Percentiles rank a stretch among this genome's conserved stretches.
Conservation (phyloP, 305 asterid species). For the Solanum chacoense region DNA sequence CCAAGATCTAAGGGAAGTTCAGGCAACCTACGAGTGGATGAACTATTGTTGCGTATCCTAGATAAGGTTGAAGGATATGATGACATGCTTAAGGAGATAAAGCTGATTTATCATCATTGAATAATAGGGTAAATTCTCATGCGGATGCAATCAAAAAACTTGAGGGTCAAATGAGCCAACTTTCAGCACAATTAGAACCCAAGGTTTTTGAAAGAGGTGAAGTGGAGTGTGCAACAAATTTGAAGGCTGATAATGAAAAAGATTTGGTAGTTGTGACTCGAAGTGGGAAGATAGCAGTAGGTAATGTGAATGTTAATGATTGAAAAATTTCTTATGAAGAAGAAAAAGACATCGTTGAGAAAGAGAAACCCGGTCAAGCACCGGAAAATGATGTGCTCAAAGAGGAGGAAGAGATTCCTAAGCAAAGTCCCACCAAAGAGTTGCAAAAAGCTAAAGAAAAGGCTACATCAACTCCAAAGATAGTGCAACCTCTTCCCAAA, state of each 20-base stretch:
- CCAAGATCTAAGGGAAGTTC: not conserved
- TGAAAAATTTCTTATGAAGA: too few species aligned
- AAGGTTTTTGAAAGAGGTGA: not conserved
- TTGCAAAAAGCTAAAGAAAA: not conserved
- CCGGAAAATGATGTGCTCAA: not conserved
- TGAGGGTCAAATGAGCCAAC: not conserved
- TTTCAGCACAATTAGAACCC: not conserved
- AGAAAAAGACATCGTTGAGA: too few species aligned
- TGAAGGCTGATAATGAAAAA: not conserved
- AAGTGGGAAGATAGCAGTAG: not conserved
- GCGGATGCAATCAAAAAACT: not conserved
- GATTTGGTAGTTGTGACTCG: not conserved
- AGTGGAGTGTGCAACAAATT: not conserved
- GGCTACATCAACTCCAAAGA: not conserved
- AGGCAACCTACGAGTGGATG: not conserved
- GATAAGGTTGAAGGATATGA: not conserved
- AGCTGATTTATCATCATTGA: not conserved
- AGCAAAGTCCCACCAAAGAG: not conserved
- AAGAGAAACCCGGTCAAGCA: too few species aligned
- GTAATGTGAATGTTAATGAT: not conserved
- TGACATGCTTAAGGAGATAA: not conserved
- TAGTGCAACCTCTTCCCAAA: not conserved
- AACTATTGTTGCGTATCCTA: not conserved
- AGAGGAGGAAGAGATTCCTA: not conserved
- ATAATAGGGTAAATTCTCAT: not conserved